These are phyloP conservation scores for Phytophthora constricta DNA, from an alignment of 352 stramenopile species.

Conservation along the genomic window DNA sequence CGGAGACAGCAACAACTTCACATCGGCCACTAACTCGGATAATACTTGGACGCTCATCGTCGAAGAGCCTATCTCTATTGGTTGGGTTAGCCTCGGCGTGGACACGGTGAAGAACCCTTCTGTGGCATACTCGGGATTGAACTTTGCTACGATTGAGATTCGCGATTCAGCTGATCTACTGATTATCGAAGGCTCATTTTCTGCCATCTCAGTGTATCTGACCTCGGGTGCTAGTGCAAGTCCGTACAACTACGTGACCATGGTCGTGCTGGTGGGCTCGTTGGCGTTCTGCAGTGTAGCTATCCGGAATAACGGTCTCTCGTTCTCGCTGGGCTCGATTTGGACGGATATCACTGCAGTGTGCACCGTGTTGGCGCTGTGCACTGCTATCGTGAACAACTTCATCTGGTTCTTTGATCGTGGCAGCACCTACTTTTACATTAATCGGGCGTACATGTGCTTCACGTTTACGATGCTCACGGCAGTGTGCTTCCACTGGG, in stretches of 20 bases:
- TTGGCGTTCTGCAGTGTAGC: slow-evolving; percentile 85
- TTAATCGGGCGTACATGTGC: slow-evolving; percentile 78
- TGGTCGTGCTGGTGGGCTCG: slow-evolving; percentile 84
- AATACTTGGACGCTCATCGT: slow-evolving; percentile 70
- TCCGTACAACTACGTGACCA: slow-evolving; percentile 90
- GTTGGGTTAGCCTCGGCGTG: slow-evolving; percentile 74
- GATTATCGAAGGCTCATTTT: slow-evolving; percentile 68
- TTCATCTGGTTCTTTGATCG: slow-evolving; percentile 78
- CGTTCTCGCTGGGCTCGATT: slow-evolving; percentile 85
- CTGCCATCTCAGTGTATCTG: slow-evolving; percentile 77
- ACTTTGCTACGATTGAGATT: slow-evolving; percentile 66
- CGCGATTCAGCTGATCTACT: slow-evolving; percentile 55
- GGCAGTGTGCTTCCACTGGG: slow-evolving; percentile 90
- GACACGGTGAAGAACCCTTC: slow-evolving; percentile 80
- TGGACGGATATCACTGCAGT: slow-evolving; percentile 90
- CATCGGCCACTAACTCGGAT: slow-evolving; percentile 34
- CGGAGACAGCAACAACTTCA: slow-evolving; percentile 36
- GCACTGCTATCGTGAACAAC: slow-evolving; percentile 85
- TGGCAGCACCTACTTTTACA: slow-evolving; percentile 83
- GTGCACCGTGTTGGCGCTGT: slow-evolving; percentile 77
- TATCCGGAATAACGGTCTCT: slow-evolving; percentile 82
- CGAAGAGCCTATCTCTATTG: slow-evolving; percentile 60
- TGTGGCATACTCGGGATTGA: slow-evolving; percentile 71
- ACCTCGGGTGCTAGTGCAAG: slow-evolving; percentile 65
- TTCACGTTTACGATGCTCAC: slow-evolving; percentile 92